Conservation (phyloP, 805 yeast species). For the Ogataea degrootiae region DNA sequence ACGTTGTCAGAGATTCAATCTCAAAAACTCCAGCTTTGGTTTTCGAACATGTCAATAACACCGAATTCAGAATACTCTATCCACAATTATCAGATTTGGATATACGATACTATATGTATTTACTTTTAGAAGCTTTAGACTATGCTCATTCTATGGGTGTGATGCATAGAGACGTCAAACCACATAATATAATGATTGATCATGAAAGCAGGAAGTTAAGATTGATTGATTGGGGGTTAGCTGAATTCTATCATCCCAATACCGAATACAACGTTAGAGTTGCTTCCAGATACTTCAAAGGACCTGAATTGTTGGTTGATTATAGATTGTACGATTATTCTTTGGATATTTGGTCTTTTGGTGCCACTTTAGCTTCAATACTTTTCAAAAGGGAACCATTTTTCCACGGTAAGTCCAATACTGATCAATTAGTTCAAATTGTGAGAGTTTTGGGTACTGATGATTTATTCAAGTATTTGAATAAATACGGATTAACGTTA, state of each 20-base stretch:
- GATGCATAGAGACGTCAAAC: slow-evolving; percentile 94
- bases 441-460: slow-evolving; percentile 86
- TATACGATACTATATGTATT: slow-evolving; percentile 77
- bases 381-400: slow-evolving; percentile 89
- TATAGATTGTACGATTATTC: slow-evolving; percentile 88
- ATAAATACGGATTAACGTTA: slow-evolving; percentile 65
- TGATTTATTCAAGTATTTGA: slow-evolving; percentile 61
- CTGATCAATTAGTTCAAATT: slow-evolving; percentile 87
- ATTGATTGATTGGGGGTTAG: slow-evolving; percentile 93
- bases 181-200: slow-evolving; percentile 94
- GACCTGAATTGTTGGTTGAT: slow-evolving; percentile 86
- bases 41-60: slow-evolving; percentile 79
- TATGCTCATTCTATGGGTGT: slow-evolving; percentile 93
- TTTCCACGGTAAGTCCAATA: slow-evolving; percentile 86
- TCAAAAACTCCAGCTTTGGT: slow-evolving; percentile 82
- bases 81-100: slow-evolving; percentile 73
- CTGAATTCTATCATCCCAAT: slow-evolving; percentile 88
- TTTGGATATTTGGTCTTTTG: slow-evolving; percentile 89
- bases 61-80: slow-evolving; percentile 77
- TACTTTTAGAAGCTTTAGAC: slow-evolving; percentile 78
- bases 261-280: slow-evolving; percentile 90
- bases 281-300: slow-evolving; percentile 89
- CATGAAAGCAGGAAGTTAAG: slow-evolving; percentile 65
- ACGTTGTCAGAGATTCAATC: slow-evolving; percentile 75
- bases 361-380: slow-evolving; percentile 89